Percentiles rank a stretch among this genome's conserved stretches.
These are phyloP conservation scores for Haplographium delicatum DNA, from an alignment of 495 filamentous ascomycete genomes.

Conservation along the genomic window DNA sequence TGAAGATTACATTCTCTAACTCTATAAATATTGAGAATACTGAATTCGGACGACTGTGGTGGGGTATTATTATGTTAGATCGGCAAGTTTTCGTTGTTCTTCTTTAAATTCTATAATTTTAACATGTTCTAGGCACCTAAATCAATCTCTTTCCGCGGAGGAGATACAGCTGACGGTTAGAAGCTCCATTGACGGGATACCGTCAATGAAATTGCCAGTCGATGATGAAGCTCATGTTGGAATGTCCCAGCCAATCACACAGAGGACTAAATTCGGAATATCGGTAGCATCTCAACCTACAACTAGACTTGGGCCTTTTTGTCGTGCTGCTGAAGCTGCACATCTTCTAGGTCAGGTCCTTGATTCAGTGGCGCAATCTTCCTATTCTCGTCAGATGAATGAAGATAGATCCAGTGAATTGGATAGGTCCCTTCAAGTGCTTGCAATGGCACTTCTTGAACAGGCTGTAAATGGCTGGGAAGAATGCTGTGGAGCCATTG, in stretches of 20 bases:
- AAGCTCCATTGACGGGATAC: conserved; percentile 3
- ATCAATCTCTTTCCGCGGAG: conserved; percentile 8
- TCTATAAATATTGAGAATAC: conserved; percentile 18
- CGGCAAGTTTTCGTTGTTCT: conserved; percentile 5
- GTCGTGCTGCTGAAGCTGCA: conserved; percentile 10
- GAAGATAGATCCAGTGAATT: neutral
- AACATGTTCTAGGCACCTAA: conserved; percentile 9
- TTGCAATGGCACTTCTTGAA: conserved; percentile 10
- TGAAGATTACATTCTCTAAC: conserved; percentile 23
- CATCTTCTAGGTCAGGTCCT: conserved; percentile 10
- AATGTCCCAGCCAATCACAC: neutral
- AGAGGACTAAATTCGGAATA: conserved; percentile 9
- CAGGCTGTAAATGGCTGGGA: conserved; percentile 19
- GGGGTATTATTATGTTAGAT: conserved; percentile 16
- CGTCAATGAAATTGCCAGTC: conserved; percentile 8
- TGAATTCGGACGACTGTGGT: conserved; percentile 17
- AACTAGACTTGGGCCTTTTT: conserved; percentile 16
- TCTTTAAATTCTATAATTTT: neutral
- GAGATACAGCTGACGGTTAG: conserved; percentile 13
- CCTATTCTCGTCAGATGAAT: neutral
- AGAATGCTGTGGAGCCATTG: conserved; percentile 21
- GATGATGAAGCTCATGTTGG: conserved; percentile 9
- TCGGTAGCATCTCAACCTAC: conserved; percentile 8
- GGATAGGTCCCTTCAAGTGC: conserved; percentile 5
- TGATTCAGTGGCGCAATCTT: conserved; percentile 5